A percentile compares a stretch with the other conserved stretches of the same genome.
Conservation (phyloP, 768 basidiomycete species). For the Psilocybe cubensis region DNA sequence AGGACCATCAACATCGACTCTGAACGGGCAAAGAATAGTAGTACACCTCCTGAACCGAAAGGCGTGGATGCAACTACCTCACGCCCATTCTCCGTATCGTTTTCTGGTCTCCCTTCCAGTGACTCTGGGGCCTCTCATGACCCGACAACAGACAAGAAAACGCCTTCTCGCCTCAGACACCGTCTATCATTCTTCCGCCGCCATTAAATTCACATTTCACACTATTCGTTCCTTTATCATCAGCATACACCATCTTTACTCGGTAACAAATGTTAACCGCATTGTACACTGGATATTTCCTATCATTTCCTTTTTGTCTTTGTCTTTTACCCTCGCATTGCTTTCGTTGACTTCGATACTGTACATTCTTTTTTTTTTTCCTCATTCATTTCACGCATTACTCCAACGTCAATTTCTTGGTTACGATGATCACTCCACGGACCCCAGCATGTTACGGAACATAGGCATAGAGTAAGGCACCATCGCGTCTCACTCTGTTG, state of each 20-base stretch:
- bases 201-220: neutral
- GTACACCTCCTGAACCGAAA: neutral
- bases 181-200: slow-evolving; percentile 1
- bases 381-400: neutral
- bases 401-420: neutral
- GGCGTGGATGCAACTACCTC: neutral
- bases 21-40: neutral
- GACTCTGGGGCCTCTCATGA: slow-evolving; percentile 2
- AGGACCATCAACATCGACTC: slow-evolving; percentile 1
- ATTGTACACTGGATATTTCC: neutral
- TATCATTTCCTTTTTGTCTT: neutral
- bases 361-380: neutral
- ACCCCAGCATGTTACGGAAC: neutral
- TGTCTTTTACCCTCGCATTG: neutral
- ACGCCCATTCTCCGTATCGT: slow-evolving; percentile 2
- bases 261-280: neutral
- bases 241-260: neutral
- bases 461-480: neutral
- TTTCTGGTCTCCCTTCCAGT: slow-evolving; percentile 1
- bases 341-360: neutral
- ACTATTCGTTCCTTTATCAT: neutral
- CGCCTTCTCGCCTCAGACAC: neutral
- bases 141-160: neutral
- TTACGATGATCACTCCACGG: neutral
- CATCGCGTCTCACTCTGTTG: neutral